Percentiles rank a stretch among this genome's conserved stretches.
Conservation (phyloP, 2,329 filamentous ascomycete species). For the Beauveria sp. region DNA sequence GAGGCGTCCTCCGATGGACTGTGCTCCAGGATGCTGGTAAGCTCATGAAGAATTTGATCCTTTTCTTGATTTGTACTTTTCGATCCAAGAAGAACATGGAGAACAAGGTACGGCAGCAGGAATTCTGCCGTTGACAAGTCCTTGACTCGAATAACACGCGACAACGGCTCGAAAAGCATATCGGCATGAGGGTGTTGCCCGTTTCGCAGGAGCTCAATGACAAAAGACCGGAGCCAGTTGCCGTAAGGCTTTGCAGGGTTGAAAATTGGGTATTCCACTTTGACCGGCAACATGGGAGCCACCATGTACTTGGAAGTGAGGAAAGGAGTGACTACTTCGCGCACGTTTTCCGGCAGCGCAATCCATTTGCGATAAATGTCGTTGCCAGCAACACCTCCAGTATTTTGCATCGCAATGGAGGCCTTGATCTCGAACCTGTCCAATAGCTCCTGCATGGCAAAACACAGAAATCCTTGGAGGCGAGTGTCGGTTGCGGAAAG, state of each 20-base stretch:
- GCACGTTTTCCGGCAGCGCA: conserved; percentile 65
- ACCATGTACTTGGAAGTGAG: conserved; percentile 76
- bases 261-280: conserved; percentile 72
- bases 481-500: conserved; percentile 81
- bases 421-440: conserved; percentile 66
- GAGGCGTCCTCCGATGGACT: conserved; percentile 41
- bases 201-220: conserved; percentile 73
- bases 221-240: conserved; percentile 74
- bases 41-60: conserved; percentile 60
- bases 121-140: conserved; percentile 83
- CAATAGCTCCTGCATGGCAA: conserved; percentile 87
- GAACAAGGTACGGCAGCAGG: conserved; percentile 75
- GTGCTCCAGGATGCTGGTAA: conserved; percentile 66
- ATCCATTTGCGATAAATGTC: conserved; percentile 68
- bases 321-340: conserved; percentile 82
- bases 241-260: conserved; percentile 59
- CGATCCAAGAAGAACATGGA: conserved; percentile 76
- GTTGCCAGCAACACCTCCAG: conserved; percentile 39
- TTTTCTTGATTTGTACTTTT: conserved; percentile 52
- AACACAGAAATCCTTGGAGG: conserved; percentile 86
- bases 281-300: conserved; percentile 48
- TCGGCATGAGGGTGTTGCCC: conserved; percentile 66
- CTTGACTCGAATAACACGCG: conserved; percentile 75
- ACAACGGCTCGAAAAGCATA: conserved; percentile 73
- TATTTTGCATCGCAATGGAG: conserved; percentile 37